Percentiles rank a stretch among this genome's conserved stretches.
Conservation (phyloP, 2,329 filamentous ascomycete species). For the Cladophialophora yegresii region DNA sequence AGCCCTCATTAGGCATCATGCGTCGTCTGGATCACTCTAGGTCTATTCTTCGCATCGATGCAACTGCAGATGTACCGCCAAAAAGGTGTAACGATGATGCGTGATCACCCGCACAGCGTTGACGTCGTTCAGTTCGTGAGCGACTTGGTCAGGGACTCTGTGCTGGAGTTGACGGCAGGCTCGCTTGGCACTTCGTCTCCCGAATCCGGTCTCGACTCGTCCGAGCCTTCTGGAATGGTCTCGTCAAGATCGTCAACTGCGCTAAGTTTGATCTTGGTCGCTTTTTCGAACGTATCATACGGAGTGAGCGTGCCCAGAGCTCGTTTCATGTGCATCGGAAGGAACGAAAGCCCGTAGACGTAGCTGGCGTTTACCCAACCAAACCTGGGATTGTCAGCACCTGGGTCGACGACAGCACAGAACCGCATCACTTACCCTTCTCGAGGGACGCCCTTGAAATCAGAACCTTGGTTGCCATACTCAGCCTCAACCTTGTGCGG, state of each 20-base stretch:
- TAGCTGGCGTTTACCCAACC: constrained; percentile 99
- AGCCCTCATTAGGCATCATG: not conserved
- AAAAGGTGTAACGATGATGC: not conserved
- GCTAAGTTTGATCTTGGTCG: constrained; percentile 46
- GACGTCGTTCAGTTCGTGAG: not conserved
- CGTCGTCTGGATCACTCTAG: constrained; percentile 1
- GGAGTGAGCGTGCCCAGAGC: constrained; percentile 85
- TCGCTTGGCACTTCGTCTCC: constrained; percentile 23
- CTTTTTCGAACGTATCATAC: constrained; percentile 78
- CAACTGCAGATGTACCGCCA: constrained; percentile 3
- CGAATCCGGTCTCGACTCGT: constrained; percentile 30
- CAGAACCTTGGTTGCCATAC: constrained; percentile 93
- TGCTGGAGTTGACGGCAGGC: constrained; percentile 14
- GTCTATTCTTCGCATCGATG: constrained; percentile 9
- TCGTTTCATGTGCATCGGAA: constrained; percentile 85
- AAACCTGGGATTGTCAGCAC: constrained; percentile 61
- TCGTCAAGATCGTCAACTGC: constrained; percentile 21
- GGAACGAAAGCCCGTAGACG: constrained; percentile 84
- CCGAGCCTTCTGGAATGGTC: constrained; percentile 32
- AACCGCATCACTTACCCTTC: constrained; percentile 72
- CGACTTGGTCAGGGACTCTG: constrained; percentile 4
- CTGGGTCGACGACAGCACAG: not conserved
- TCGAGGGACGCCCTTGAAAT: constrained; percentile 93
- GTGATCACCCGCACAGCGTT: not conserved
- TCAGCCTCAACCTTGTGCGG: constrained; percentile 94